Evolutionary conservation across 768 basidiomycete genomes (phyloP).

Genomic region (Leccinellum rugosiceps): DNA sequence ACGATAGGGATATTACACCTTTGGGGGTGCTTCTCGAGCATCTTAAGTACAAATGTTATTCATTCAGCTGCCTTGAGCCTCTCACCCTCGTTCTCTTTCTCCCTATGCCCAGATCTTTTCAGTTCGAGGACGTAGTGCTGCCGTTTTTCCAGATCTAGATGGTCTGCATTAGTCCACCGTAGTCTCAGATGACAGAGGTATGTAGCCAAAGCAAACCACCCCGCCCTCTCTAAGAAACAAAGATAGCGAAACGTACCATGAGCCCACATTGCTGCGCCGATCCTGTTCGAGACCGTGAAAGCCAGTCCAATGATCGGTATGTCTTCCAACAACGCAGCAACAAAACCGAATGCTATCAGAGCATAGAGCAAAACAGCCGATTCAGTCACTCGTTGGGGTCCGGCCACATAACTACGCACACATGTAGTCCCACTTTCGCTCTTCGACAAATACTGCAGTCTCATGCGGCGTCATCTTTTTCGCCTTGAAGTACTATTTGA

Average conservation of each 20-base stretch:
- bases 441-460: constrained; percentile 75
- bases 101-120: background rate
- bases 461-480: constrained; percentile 79
- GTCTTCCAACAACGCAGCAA: constrained; percentile 76
- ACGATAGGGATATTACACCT: background rate
- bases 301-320: constrained; percentile 79
- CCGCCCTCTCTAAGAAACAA: background rate
- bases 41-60: background rate
- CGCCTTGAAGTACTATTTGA: constrained; percentile 68
- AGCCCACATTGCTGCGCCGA: constrained; percentile 96
- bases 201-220: background rate
- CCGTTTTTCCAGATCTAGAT: constrained; percentile 59
- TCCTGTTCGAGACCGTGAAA: constrained; percentile 81
- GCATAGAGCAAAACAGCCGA: background rate
- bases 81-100: background rate
- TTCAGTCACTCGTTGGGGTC: background rate
- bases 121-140: constrained; percentile 44
- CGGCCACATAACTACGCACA: constrained; percentile 37
- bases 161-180: background rate
- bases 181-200: background rate
- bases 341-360: constrained; percentile 74
- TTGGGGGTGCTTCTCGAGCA: background rate
- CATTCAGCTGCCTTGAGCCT: constrained; percentile 2
- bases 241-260: constrained; percentile 47
- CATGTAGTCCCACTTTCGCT: constrained; percentile 87